These are phyloP conservation scores for Solanum piurae DNA, from an alignment of 257 asterid species.

Conservation along the genomic window DNA sequence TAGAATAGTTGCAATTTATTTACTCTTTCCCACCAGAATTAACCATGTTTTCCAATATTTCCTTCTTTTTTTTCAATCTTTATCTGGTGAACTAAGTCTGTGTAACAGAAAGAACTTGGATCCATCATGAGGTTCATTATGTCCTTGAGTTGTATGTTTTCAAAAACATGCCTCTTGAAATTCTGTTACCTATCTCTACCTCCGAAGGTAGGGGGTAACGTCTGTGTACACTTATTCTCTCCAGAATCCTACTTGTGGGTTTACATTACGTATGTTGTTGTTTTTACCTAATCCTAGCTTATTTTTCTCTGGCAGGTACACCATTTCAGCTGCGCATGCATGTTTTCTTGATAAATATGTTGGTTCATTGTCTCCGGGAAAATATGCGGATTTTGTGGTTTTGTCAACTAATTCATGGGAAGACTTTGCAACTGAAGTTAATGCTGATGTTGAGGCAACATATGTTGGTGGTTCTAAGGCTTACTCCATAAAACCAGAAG, in stretches of 20 bases:
- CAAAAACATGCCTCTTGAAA: background rate
- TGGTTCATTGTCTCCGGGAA: slow-evolving; percentile 79
- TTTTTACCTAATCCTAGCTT: background rate
- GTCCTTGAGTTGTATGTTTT: background rate
- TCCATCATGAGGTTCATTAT: background rate
- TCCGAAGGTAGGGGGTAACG: background rate
- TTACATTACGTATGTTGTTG: background rate
- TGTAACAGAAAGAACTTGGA: background rate
- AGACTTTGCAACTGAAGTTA: slow-evolving; percentile 33
- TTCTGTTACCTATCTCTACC: background rate
- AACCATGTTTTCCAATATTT: background rate
- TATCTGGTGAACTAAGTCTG: background rate
- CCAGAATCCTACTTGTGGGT: background rate
- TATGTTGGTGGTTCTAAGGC: slow-evolving; percentile 66
- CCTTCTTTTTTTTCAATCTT: background rate
- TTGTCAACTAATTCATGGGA: slow-evolving; percentile 71
- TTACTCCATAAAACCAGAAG: slow-evolving; percentile 19
- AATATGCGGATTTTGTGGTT: slow-evolving; percentile 83
- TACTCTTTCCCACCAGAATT: background rate
- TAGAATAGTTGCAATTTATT: background rate
- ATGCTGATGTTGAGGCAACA: slow-evolving; percentile 60
- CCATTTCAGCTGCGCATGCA: slow-evolving; percentile 81
- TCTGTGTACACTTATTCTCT: background rate
- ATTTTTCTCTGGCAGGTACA: slow-evolving; percentile 36
- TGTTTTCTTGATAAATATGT: slow-evolving; percentile 77